These are phyloP conservation scores for Piper longum DNA, from an alignment of 164 flowering plant genomes.

Conservation along the genomic window DNA sequence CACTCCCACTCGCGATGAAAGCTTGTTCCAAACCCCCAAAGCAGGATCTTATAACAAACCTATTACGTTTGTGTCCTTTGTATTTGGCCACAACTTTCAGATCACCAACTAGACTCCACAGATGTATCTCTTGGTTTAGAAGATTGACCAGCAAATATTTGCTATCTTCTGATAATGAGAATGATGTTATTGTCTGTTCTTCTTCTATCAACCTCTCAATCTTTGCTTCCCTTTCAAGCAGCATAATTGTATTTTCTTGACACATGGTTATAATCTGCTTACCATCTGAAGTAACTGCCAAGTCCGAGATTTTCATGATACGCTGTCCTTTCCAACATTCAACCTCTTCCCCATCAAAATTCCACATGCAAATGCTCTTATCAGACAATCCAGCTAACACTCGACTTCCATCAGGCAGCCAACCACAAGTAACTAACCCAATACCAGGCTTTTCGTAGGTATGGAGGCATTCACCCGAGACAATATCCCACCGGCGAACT, in stretches of 20 bases:
- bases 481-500: conserved; percentile 65
- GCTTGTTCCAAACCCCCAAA: conserved; percentile 70
- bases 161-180: conserved; percentile 48
- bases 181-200: conserved; percentile 48
- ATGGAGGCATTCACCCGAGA: conserved; percentile 58
- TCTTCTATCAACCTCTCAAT: conserved; percentile 44
- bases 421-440: conserved; percentile 61
- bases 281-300: conserved; percentile 64
- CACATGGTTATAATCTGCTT: conserved; percentile 50
- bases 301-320: conserved; percentile 50
- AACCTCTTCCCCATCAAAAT: conserved; percentile 63
- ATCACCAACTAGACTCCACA: conserved; percentile 58
- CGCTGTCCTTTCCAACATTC: conserved; percentile 70
- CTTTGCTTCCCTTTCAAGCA: conserved; percentile 45
- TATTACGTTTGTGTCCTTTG: conserved; percentile 62
- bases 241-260: conserved; percentile 32
- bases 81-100: conserved; percentile 33
- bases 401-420: conserved; percentile 64
- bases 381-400: conserved; percentile 54
- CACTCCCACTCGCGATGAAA: conserved; percentile 86
- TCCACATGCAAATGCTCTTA: conserved; percentile 82
- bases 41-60: conserved; percentile 66
- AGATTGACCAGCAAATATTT: conserved; percentile 58
- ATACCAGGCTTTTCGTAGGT: conserved; percentile 51
- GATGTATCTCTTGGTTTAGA: conserved; percentile 60